Percentiles rank a stretch among this genome's conserved stretches.
phyloP scores from a whole-genome alignment of 345 rosid species.

The Adansonia digitata region DNA sequence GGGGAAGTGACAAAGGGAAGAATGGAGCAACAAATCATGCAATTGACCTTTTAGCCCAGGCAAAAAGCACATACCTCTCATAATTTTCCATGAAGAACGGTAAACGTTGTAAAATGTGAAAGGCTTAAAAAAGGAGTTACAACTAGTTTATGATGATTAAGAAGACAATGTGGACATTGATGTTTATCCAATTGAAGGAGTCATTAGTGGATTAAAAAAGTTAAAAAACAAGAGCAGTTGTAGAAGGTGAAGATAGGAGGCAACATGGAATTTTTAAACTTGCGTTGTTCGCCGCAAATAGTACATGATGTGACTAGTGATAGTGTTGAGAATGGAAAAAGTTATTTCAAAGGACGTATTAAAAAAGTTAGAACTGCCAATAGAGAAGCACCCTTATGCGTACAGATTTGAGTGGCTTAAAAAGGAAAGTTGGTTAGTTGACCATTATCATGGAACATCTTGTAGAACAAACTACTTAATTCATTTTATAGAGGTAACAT shows the following conservation, averaged over 20 bases:
- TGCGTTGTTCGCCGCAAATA: not conserved
- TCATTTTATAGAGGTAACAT: not conserved
- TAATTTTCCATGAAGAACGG: not conserved
- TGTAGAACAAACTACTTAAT: not conserved
- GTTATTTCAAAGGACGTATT: not conserved
- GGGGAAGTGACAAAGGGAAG: not conserved
- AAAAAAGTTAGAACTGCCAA: not conserved
- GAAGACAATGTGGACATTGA: not conserved
- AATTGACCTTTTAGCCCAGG: not conserved
- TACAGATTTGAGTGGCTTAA: not conserved
- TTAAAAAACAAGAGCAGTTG: not conserved
- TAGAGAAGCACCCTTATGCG: not conserved
- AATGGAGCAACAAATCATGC: constrained; percentile 5
- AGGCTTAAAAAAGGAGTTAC: not conserved
- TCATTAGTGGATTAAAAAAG: not conserved
- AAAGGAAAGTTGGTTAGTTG: not conserved
- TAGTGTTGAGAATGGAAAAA: not conserved
- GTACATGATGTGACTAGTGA: not conserved
- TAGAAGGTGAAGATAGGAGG: not conserved
- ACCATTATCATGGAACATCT: not conserved
- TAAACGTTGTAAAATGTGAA: not conserved
- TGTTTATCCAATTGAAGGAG: not conserved
- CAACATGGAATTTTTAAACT: not conserved
- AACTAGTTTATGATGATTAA: not conserved
- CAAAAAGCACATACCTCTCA: not conserved